Conservation (phyloP, 139 green algal species). For the Zygnema cylindricum region DNA sequence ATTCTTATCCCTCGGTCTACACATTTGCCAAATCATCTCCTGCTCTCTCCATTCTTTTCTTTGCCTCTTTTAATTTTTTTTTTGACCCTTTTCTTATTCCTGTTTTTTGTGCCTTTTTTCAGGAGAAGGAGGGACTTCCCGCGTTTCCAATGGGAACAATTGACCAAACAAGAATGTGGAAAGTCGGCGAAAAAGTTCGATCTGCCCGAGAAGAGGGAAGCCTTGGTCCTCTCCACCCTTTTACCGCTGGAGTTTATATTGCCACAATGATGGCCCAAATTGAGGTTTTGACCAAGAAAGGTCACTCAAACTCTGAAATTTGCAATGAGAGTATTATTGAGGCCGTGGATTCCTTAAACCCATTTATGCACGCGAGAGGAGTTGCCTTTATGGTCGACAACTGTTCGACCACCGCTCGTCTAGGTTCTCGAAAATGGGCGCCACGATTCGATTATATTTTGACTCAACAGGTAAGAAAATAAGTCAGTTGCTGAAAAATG, state of each 20-base stretch:
- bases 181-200: constrained; percentile 91
- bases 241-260: constrained; percentile 97
- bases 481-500: too few species aligned
- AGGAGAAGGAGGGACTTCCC: constrained; percentile 61
- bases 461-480: constrained; percentile 80
- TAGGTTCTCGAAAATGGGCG: constrained; percentile 97
- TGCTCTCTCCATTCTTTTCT: neutral
- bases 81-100: neutral
- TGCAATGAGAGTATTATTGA: constrained; percentile 99
- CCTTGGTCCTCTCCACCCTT: constrained; percentile 94
- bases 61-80: neutral
- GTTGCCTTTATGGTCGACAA: constrained; percentile 99
- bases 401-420: constrained; percentile 98
- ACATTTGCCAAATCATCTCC: neutral
- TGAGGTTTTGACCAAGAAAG: constrained; percentile 87
- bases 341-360: constrained; percentile 98
- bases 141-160: constrained; percentile 99
- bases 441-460: constrained; percentile 98
- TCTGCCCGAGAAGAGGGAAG: constrained; percentile 67
- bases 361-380: constrained; percentile 98
- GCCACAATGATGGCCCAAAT: constrained; percentile 96
- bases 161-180: constrained; percentile 97
- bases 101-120: neutral
- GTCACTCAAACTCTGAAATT: constrained; percentile 97
- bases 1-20: neutral